Evolutionary conservation across 2,329 filamentous ascomycete species (phyloP), one percentile per base, ranked within the genome.

Genomic region (Clonostachys sp.): DNA sequence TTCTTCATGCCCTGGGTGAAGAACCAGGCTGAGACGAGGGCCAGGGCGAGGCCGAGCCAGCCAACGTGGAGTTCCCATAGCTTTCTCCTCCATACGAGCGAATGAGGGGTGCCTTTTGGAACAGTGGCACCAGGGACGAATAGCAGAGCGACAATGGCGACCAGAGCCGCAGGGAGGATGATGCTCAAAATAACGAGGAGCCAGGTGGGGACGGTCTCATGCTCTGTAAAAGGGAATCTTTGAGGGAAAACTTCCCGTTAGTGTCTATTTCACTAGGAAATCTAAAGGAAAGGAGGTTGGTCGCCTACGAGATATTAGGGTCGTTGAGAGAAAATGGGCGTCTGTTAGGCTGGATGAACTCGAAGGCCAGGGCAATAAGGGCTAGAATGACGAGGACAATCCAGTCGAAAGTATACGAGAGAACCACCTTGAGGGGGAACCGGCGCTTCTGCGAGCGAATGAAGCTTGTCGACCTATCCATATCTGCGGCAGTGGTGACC

Each of bases 31-130:
- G 81, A 74, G 3, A 84, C 82, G 10, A 90, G 72, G 4, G 87
- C 82, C 16, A 96, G 73, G 1, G 76, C 88, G 4, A 96, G 75
- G 0, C 91, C 91, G 58, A 96, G 81, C 82, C 86, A 89, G 49
- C 89, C 91, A 3, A 83, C 83, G 61, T 96, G 90, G 63, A 89
- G 83, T 65, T 96, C 91, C 91, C 92, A 96, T 2, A 96, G 64
- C 68, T 94, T 96, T 54, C 89, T 80, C 61, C 80, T 81, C 84
- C 89, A 91, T 41, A 91, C 74, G 46, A 89, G 67, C 5, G 76
- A 65, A 53, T 76, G 77, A 2, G 87, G 82, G 0, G 85, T 84
- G 17, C 77, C 75, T 40, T 73, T 73, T 14, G 80, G 77, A 1
- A 86, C 83, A 2, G 83, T 84, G 6, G 80, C 77, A 5, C 87